Evolutionary conservation across 106 monocot genomes (phyloP).

Genomic region (Amphibolis antarctica): DNA sequence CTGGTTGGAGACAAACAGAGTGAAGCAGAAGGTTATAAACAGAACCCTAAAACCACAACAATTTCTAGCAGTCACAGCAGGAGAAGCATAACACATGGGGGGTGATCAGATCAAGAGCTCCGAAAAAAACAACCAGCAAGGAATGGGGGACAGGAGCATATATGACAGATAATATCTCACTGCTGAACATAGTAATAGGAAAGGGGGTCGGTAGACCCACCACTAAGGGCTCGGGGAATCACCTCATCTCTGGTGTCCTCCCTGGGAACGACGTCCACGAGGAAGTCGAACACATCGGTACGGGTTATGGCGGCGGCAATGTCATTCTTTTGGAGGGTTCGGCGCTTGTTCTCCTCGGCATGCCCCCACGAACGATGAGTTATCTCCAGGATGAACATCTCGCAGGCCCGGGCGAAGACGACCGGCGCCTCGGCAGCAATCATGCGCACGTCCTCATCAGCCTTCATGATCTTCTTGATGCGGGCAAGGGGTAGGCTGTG

Average conservation of each 20-base stretch:
- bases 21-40: no score
- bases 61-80: no score
- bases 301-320: constrained; percentile 34
- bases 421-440: constrained; percentile 75
- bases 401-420: constrained; percentile 29
- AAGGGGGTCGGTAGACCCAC: constrained; percentile 8
- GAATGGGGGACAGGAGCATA: no score
- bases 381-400: constrained; percentile 31
- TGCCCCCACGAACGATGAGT: constrained; percentile 29
- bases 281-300: constrained; percentile 46
- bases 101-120: no score
- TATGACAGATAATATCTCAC: no score
- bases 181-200: constrained; percentile 16
- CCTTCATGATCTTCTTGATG: no score
- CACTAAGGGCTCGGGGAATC: constrained; percentile 13
- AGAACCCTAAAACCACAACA: no score
- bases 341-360: constrained; percentile 30
- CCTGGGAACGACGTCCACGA: constrained; percentile 35
- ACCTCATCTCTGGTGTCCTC: constrained; percentile 16
- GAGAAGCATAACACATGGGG: no score
- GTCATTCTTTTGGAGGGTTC: constrained; percentile 30
- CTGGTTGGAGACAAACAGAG: no score
- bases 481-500: no score
- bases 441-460: no score
- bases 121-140: no score